Evolutionary conservation across 257 asterid species (phyloP).

Genomic region (Buddleja alternifolia): DNA sequence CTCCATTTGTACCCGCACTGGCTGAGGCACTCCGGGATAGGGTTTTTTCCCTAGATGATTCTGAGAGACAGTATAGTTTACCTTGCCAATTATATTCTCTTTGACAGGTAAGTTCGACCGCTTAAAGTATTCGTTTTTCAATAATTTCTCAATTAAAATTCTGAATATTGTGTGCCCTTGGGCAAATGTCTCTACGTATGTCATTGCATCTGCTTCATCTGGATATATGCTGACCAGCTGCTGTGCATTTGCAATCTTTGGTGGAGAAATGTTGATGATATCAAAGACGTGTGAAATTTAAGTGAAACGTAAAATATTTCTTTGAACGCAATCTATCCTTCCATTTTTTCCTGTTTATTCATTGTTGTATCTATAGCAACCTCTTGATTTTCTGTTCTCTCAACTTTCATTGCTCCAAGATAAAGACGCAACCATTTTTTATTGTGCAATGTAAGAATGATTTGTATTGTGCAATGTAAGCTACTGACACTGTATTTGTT

Average conservation of each 20-base stretch:
- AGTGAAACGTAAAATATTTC: not conserved
- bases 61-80: slow-evolving; percentile 89
- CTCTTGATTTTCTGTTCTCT: not conserved
- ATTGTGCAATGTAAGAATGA: no score
- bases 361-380: no score
- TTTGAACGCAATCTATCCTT: not conserved
- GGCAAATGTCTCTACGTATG: slow-evolving; percentile 7
- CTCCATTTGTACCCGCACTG: slow-evolving; percentile 72
- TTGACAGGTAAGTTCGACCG: slow-evolving; percentile 69
- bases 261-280: not conserved
- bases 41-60: slow-evolving; percentile 77
- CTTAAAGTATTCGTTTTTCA: slow-evolving; percentile 5
- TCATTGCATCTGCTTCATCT: not conserved
- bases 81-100: slow-evolving; percentile 94
- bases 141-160: slow-evolving; percentile 2
- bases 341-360: not conserved
- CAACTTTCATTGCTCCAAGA: not conserved
- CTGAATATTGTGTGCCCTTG: not conserved
- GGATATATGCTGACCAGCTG: slow-evolving; percentile 5
- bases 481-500: not conserved
- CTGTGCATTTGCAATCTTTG: slow-evolving; percentile 11
- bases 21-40: slow-evolving; percentile 94
- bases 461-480: not conserved
- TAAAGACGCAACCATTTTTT: no score
- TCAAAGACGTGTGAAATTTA: not conserved